Evolutionary conservation across 176 grass and related monocot species (phyloP), one percentile per base, ranked within the genome.

Genomic region (Microstegium vimineum): DNA sequence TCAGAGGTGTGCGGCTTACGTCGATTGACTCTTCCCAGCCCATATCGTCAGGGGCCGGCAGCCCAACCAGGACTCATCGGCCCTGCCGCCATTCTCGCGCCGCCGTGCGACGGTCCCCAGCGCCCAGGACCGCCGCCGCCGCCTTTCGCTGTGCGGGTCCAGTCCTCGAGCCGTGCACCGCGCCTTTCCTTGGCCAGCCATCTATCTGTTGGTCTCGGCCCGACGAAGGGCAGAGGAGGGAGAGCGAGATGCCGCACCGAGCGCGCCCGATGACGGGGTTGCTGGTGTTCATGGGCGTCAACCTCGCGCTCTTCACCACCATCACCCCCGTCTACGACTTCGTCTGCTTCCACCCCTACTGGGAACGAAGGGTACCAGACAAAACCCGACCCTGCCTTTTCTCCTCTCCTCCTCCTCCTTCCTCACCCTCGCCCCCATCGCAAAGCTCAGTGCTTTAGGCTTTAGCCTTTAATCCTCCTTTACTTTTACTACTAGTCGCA

Each of bases 301-400:
- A 97, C 66, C 30, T 97, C 73, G 73, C 87, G 22, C 90, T 97
- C 59, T 13, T 97, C 30, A 92, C 67, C 86, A 97, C 94, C 74
- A 85, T 97, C 73, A 62, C 81, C 1, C 92, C 94, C 12, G 92
- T 97, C 64, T 94, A 97, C 62, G 94, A 97, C 71, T 97, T 97
- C 64, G 88, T 97, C 28, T 94, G 94, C 83, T 97, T 94, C 60
- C 90, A 61, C 46, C 94, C 94, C 5, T 94, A 92, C 59, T 94
- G 92, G 94, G 92, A 97, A 45, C 86, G 92, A 40, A 94, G 92
- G 92, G 94, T 97, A 92, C 17, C 38, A 8, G 23, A 14, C n/a
- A 0, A 62, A 0, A 9, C 9, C 23, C n/a, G 2, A 1, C 45
- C 45, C 51, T 2, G 43, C 63, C 30, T 12, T 57, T 66, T 30